Conservation (phyloP, 1,284 basidiomycete species). For the Earliella scabrosa region DNA sequence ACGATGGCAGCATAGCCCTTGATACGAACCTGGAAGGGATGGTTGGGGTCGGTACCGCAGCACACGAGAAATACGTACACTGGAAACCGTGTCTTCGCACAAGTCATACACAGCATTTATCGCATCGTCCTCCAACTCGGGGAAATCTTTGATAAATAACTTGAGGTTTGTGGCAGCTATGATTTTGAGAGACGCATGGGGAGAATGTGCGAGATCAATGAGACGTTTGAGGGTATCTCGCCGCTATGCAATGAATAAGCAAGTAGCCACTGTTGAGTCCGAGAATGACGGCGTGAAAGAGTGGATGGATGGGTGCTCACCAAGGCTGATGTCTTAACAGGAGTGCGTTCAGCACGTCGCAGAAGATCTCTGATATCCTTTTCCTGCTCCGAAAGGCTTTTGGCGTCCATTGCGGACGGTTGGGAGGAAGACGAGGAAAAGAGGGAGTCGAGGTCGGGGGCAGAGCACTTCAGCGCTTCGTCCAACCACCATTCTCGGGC, state of each 20-base stretch:
- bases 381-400: slow-evolving; percentile 32
- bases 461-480: neutral
- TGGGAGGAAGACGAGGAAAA: neutral
- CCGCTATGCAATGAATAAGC: slow-evolving; percentile 28
- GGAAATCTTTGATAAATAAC: slow-evolving; percentile 64
- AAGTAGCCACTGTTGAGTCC: too few species aligned
- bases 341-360: slow-evolving; percentile 36
- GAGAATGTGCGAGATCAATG: slow-evolving; percentile 41
- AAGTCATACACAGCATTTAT: slow-evolving; percentile 78
- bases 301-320: slow-evolving; percentile 19
- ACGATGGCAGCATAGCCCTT: slow-evolving; percentile 69
- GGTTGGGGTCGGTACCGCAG: slow-evolving; percentile 8
- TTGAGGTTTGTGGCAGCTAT: slow-evolving; percentile 62
- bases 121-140: slow-evolving; percentile 70
- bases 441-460: neutral
- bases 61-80: slow-evolving; percentile 40
- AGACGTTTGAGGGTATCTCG: slow-evolving; percentile 40
- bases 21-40: slow-evolving; percentile 57
- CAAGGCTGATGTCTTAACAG: slow-evolving; percentile 30
- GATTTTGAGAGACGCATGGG: slow-evolving; percentile 49
- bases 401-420: slow-evolving; percentile 25
- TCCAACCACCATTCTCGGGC: too few species aligned
- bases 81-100: slow-evolving; percentile 67
- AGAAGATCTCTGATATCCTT: slow-evolving; percentile 36
- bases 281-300: neutral